Conservation (phyloP, 2,329 filamentous ascomycete genomes). For the Talaromyces albobiverticillius region DNA sequence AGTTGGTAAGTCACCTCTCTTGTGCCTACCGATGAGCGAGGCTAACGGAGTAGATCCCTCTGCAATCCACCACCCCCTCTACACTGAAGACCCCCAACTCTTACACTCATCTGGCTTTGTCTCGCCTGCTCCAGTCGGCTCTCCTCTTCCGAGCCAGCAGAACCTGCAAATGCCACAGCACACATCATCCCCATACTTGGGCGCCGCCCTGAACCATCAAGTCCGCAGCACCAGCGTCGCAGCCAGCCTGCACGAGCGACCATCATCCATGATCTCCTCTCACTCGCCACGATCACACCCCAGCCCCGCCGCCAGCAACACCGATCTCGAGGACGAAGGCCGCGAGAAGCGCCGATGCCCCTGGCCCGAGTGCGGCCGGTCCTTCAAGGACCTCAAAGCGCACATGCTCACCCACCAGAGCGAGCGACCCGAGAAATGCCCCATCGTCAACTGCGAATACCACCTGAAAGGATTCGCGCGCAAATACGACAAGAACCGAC, state of each 20-base stretch:
- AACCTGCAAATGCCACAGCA: slow-evolving; percentile 26
- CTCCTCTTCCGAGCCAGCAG: slow-evolving; percentile 27
- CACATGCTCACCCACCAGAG: slow-evolving; percentile 93
- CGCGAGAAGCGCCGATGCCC: slow-evolving; percentile 69
- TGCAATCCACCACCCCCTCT: slow-evolving; percentile 21
- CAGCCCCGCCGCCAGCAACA: slow-evolving; percentile 58
- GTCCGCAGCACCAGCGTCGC: neutral
- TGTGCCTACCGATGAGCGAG: neutral
- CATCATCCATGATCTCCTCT: slow-evolving; percentile 68
- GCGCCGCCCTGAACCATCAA: slow-evolving; percentile 47
- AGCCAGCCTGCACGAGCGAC: slow-evolving; percentile 43
- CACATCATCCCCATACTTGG: slow-evolving; percentile 63
- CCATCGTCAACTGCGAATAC: slow-evolving; percentile 88
- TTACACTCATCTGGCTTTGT: slow-evolving; percentile 29
- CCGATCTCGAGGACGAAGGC: slow-evolving; percentile 61
- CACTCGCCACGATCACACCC: slow-evolving; percentile 63
- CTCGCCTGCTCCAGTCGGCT: slow-evolving; percentile 34
- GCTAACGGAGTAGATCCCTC: slow-evolving; percentile 16
- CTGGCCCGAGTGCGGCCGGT: slow-evolving; percentile 76
- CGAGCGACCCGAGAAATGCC: slow-evolving; percentile 90
- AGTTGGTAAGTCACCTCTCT: slow-evolving; percentile 9
- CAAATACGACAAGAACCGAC: slow-evolving; percentile 95
- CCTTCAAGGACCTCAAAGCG: slow-evolving; percentile 88
- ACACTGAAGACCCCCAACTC: slow-evolving; percentile 31
- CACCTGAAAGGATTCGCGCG: slow-evolving; percentile 87